A percentile compares a stretch with the other conserved stretches of the same genome.
Evolutionary conservation across 2,329 filamentous ascomycete genomes (phyloP).

Genomic region (Westerdykella ornata): DNA sequence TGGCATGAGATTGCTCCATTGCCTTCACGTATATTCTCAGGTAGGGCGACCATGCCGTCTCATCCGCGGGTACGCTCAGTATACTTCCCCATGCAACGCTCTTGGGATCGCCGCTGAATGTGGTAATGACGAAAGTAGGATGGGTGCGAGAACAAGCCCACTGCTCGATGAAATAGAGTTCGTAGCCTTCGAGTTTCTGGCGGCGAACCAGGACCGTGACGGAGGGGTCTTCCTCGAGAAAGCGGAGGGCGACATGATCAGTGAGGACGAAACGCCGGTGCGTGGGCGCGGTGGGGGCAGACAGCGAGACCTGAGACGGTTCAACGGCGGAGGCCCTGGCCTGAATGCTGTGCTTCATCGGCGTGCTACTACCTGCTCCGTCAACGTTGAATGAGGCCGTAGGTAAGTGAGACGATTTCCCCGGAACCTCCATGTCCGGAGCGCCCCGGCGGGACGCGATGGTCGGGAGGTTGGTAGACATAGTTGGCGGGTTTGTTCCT

Average conservation of each 20-base stretch:
- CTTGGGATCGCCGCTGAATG: slow-evolving; percentile 79
- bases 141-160: slow-evolving; percentile 91
- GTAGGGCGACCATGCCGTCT: slow-evolving; percentile 69
- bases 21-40: slow-evolving; percentile 80
- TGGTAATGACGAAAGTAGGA: slow-evolving; percentile 85
- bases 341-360: slow-evolving; percentile 7
- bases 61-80: slow-evolving; percentile 73
- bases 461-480: slow-evolving; percentile 17
- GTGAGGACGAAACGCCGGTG: slow-evolving; percentile 58
- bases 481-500: slow-evolving; percentile 5
- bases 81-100: slow-evolving; percentile 75
- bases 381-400: slow-evolving; percentile 15
- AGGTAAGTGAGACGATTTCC: slow-evolving; percentile 21
- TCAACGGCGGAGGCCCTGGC: slow-evolving; percentile 10
- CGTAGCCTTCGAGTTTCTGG: slow-evolving; percentile 69
- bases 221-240: slow-evolving; percentile 76
- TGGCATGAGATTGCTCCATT: slow-evolving; percentile 76
- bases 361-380: slow-evolving; percentile 5
- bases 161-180: slow-evolving; percentile 91
- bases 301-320: slow-evolving; percentile 6
- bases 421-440: slow-evolving; percentile 25
- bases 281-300: slow-evolving; percentile 22
- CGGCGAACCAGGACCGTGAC: slow-evolving; percentile 69
- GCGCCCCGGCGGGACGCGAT: slow-evolving; percentile 12
- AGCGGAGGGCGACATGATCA: slow-evolving; percentile 58